phyloP scores from a whole-genome alignment of 2,329 filamentous ascomycete genomes.

The Thermochaetoides dissita region DNA sequence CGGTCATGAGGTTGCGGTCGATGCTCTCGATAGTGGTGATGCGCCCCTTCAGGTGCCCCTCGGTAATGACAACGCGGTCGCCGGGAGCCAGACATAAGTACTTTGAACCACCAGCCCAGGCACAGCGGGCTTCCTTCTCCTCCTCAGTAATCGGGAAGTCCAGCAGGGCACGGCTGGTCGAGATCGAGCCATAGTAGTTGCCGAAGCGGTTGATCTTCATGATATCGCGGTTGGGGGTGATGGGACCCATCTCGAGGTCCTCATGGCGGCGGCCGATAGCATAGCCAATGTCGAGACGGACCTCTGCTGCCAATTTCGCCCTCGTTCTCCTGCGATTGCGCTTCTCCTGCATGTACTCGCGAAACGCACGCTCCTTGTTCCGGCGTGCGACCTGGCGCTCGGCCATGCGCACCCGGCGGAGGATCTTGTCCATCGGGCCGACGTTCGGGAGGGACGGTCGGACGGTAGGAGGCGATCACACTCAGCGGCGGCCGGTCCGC shows the following conservation, averaged over 20 bases:
- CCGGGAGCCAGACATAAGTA: slow-evolving; percentile 49
- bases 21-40: slow-evolving; percentile 59
- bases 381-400: slow-evolving; percentile 47
- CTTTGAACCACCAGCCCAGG: slow-evolving; percentile 40
- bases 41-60: slow-evolving; percentile 67
- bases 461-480: too few relatives aligned
- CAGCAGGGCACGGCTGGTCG: slow-evolving; percentile 15
- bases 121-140: slow-evolving; percentile 29
- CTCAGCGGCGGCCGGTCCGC: too few relatives aligned
- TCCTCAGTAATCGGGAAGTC: slow-evolving; percentile 22
- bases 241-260: slow-evolving; percentile 63
- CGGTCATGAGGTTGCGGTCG: slow-evolving; percentile 36
- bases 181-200: slow-evolving; percentile 27
- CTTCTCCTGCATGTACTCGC: slow-evolving; percentile 18
- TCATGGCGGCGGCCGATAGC: slow-evolving; percentile 46
- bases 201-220: slow-evolving; percentile 48
- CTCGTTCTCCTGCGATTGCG: slow-evolving; percentile 1
- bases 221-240: slow-evolving; percentile 64
- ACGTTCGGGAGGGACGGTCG: slow-evolving; percentile 1
- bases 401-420: slow-evolving; percentile 51
- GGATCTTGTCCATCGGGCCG: slow-evolving; percentile 53
- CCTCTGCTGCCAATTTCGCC: slow-evolving; percentile 8
- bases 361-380: slow-evolving; percentile 17
- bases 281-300: too few relatives aligned
- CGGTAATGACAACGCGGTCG: slow-evolving; percentile 71